A percentile compares a stretch with the other conserved stretches of the same genome.
phyloP scores from a whole-genome alignment of 352 stramenopile species.

The Hyaloperonospora brassicae region DNA sequence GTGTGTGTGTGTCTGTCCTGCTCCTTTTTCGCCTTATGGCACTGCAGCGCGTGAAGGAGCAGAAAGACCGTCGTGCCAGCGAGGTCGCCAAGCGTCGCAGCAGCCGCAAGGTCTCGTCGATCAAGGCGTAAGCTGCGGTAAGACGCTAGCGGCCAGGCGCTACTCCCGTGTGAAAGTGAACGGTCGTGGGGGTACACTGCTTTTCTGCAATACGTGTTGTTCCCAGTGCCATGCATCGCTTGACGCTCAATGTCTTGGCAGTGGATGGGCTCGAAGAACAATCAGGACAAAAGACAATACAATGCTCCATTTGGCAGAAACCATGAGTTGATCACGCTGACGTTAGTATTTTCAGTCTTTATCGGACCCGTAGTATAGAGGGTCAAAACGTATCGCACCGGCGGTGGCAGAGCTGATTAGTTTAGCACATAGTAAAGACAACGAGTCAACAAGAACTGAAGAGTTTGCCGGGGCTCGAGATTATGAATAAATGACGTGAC shows the following conservation, averaged over 20 bases:
- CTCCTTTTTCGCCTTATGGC: constrained; percentile 90
- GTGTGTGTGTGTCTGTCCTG: constrained; percentile 46
- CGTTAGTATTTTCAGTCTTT: too few relatives aligned
- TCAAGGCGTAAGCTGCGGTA: constrained; percentile 76
- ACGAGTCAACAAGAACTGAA: too few relatives aligned
- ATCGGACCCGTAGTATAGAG: too few relatives aligned
- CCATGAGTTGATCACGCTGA: background rate
- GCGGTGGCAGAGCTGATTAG: too few relatives aligned
- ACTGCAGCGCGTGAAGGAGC: constrained; percentile 96
- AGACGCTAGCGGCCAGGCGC: constrained; percentile 10
- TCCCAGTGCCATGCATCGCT: constrained; percentile 6
- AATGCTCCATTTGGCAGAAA: constrained; percentile 6
- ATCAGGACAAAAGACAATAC: constrained; percentile 42
- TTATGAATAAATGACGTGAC: constrained; percentile 5
- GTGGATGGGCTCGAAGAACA: constrained; percentile 26
- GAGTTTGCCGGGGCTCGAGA: too few relatives aligned
- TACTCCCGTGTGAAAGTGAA: background rate
- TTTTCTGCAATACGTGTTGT: constrained; percentile 26
- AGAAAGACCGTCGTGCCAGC: constrained; percentile 96
- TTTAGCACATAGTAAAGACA: too few relatives aligned
- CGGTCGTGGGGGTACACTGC: constrained; percentile 15
- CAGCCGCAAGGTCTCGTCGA: constrained; percentile 91
- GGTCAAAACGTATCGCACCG: too few relatives aligned
- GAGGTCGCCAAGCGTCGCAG: constrained; percentile 97
- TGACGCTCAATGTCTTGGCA: constrained; percentile 5